A percentile compares a stretch with the other conserved stretches of the same genome.
phyloP scores from a whole-genome alignment of 2,329 filamentous ascomycete species.

The Aspergillus pseudonomiae region DNA sequence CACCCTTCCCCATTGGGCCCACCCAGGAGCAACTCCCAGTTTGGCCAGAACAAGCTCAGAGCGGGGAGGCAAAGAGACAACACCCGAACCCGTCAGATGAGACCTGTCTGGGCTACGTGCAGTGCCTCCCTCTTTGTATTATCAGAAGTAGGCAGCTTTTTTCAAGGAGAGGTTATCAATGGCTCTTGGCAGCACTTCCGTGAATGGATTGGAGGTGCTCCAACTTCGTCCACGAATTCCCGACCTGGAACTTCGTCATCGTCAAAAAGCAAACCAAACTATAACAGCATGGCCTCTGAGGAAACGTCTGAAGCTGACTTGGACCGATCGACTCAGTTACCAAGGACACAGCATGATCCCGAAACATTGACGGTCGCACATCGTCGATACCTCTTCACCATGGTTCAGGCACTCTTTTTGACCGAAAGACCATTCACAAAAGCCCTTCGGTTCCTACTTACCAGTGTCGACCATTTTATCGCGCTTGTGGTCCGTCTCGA shows the following conservation, averaged over 20 bases:
- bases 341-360: constrained; percentile 67
- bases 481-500: constrained; percentile 76
- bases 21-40: constrained; percentile 62
- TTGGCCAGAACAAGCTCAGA: constrained; percentile 63
- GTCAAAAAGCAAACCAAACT: constrained; percentile 22
- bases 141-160: constrained; percentile 81
- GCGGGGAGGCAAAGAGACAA: constrained; percentile 67
- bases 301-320: constrained; percentile 16
- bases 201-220: constrained; percentile 65
- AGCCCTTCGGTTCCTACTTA: constrained; percentile 42
- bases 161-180: constrained; percentile 85
- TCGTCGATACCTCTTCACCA: constrained; percentile 70
- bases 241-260: constrained; percentile 43
- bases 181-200: constrained; percentile 81
- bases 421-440: constrained; percentile 45
- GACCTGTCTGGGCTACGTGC: constrained; percentile 86
- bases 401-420: constrained; percentile 54
- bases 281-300: constrained; percentile 8
- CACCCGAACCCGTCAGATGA: constrained; percentile 66
- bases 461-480: constrained; percentile 75
- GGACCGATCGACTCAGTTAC: constrained; percentile 15
- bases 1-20: constrained; percentile 72
- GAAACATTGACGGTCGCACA: constrained; percentile 83
- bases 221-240: constrained; percentile 33
- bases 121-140: constrained; percentile 87